Evolutionary conservation across 192 early-diverging fungal species (phyloP).

Genomic region (Irineochytrium annulatum): DNA sequence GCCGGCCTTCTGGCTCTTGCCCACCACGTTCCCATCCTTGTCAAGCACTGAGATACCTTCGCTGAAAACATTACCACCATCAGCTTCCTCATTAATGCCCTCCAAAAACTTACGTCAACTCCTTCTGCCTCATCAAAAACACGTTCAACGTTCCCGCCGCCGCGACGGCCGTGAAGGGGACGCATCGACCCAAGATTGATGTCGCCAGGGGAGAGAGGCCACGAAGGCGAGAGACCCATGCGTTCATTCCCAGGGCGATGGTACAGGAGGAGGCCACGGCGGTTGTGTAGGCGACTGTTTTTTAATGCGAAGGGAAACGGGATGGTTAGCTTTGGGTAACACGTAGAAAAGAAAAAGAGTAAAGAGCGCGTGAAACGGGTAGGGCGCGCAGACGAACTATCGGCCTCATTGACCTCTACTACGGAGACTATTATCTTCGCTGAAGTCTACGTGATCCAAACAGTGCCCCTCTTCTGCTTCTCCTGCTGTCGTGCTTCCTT

Average conservation of each 20-base stretch:
- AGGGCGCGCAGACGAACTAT: too few species aligned
- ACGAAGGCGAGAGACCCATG: constrained; percentile 50
- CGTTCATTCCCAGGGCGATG: constrained; percentile 68
- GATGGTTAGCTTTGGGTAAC: background rate
- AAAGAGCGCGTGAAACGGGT: too few species aligned
- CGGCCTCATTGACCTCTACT: too few species aligned
- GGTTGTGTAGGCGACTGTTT: constrained; percentile 63
- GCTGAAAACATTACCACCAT: constrained; percentile 25
- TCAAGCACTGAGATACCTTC: constrained; percentile 75
- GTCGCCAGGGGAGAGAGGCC: constrained; percentile 26
- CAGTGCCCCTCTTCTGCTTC: too few species aligned
- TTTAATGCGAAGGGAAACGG: constrained; percentile 13
- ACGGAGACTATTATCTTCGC: too few species aligned
- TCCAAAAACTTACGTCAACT: too few species aligned
- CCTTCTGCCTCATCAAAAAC: constrained; percentile 79
- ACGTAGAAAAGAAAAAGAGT: background rate
- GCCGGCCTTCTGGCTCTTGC: constrained; percentile 67
- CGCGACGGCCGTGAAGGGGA: constrained; percentile 76
- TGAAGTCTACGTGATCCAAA: too few species aligned
- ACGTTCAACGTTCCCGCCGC: constrained; percentile 79
- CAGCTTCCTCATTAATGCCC: background rate
- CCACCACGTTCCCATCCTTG: constrained; percentile 58
- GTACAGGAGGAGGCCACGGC: constrained; percentile 75
- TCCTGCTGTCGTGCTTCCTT: too few species aligned
- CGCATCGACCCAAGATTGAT: constrained; percentile 31